phyloP scores from a whole-genome alignment of 106 monocot species.

The Platanthera zijinensis region DNA sequence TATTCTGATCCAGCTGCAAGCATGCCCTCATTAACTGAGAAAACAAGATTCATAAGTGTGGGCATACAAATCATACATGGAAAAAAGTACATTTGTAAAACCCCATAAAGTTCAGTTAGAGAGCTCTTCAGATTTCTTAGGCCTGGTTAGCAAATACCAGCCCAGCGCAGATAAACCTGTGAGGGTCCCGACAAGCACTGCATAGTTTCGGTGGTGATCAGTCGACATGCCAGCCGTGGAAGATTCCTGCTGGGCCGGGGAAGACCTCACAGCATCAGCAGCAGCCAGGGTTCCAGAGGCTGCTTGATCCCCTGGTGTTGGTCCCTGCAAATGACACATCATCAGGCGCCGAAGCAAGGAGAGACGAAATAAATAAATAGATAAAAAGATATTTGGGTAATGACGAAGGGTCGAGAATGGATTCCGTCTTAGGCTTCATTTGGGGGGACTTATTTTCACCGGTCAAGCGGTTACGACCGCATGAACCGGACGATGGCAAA shows the following conservation, averaged over 20 bases:
- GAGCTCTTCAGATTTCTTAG: slow-evolving; percentile 36
- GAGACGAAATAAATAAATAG: neutral
- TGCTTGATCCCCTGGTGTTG: slow-evolving; percentile 20
- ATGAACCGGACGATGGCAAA: too few relatives aligned
- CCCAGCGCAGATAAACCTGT: slow-evolving; percentile 20
- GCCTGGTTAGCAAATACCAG: slow-evolving; percentile 40
- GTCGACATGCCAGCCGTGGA: slow-evolving; percentile 15
- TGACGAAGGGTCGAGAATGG: too few relatives aligned
- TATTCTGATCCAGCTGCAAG: too few relatives aligned
- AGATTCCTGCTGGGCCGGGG: neutral
- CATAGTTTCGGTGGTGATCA: slow-evolving; percentile 35
- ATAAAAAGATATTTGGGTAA: too few relatives aligned
- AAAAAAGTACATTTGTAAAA: neutral
- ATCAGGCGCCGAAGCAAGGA: neutral
- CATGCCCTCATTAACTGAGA: too few relatives aligned
- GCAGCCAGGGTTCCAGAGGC: slow-evolving; percentile 7
- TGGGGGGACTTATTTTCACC: too few relatives aligned
- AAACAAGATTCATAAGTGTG: neutral
- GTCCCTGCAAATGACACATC: slow-evolving; percentile 20
- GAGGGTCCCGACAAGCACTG: slow-evolving; percentile 32
- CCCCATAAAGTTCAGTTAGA: slow-evolving; percentile 8
- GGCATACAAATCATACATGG: too few relatives aligned
- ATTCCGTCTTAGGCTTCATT: too few relatives aligned
- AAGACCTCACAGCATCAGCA: neutral
- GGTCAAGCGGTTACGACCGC: too few relatives aligned